Evolutionary conservation across 352 stramenopile species (phyloP).

Genomic region (Aphanomyces cochlioides): DNA sequence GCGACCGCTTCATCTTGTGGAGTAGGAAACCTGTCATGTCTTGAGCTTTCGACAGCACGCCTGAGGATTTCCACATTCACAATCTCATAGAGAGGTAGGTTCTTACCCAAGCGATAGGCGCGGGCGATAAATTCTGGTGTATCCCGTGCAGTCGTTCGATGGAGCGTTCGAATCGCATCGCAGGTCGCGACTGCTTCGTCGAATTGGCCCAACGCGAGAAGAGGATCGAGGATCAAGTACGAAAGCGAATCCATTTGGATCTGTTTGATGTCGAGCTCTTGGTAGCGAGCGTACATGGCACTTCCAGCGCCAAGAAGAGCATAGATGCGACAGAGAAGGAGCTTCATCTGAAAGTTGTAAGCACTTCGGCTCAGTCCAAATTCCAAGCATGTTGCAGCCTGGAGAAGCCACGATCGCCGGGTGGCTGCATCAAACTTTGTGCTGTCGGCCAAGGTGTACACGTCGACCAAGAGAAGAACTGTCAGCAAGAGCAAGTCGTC

Average conservation of each 20-base stretch:
- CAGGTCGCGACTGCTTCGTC: slow-evolving; percentile 48
- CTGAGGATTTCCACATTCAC: neutral
- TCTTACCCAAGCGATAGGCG: slow-evolving; percentile 60
- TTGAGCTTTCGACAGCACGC: slow-evolving; percentile 75
- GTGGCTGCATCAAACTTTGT: neutral
- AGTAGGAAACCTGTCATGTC: slow-evolving; percentile 80
- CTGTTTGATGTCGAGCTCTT: slow-evolving; percentile 81
- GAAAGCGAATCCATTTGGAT: slow-evolving; percentile 81
- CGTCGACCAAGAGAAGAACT: slow-evolving; percentile 61
- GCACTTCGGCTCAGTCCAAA: slow-evolving; percentile 69
- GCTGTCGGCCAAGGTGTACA: slow-evolving; percentile 40
- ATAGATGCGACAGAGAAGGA: slow-evolving; percentile 78
- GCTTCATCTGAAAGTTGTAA: slow-evolving; percentile 90
- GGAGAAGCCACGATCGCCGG: slow-evolving; percentile 35
- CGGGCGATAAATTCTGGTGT: slow-evolving; percentile 77
- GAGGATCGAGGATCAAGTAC: slow-evolving; percentile 79
- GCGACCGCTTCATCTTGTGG: slow-evolving; percentile 67
- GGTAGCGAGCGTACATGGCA: slow-evolving; percentile 61
- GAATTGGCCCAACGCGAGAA: slow-evolving; percentile 61
- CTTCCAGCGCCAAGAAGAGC: slow-evolving; percentile 60
- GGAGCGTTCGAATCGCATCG: slow-evolving; percentile 49
- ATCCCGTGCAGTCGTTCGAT: slow-evolving; percentile 54
- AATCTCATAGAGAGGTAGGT: neutral
- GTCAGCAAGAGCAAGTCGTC: slow-evolving; percentile 78
- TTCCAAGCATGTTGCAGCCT: slow-evolving; percentile 59